A percentile compares a stretch with the other conserved stretches of the same genome.
Conservation (phyloP, 2,329 filamentous ascomycete genomes). For the Fusarium sororula region DNA sequence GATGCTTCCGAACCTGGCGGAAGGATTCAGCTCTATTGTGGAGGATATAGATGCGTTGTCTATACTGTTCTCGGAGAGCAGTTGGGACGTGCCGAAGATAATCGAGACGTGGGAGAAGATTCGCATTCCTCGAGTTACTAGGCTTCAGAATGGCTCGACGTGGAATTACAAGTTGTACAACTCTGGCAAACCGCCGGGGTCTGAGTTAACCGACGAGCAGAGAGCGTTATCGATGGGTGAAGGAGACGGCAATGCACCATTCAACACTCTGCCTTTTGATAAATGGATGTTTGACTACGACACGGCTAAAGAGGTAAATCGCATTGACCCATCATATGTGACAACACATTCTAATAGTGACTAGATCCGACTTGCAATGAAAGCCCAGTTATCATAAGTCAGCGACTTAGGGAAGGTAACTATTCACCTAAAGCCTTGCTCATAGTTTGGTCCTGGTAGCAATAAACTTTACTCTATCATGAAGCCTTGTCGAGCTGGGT, state of each 20-base stretch:
- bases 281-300: not conserved
- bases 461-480: not conserved
- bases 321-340: accelerated
- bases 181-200: not conserved
- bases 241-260: not conserved
- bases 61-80: not conserved
- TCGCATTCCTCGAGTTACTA: not conserved
- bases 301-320: not conserved
- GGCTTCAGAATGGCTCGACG: not conserved
- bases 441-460: accelerated
- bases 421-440: no score
- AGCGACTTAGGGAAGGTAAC: accelerated
- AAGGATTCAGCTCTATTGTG: not conserved
- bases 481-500: accelerated
- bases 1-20: not conserved
- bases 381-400: not conserved
- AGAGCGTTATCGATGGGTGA: not conserved
- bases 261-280: not conserved
- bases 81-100: accelerated
- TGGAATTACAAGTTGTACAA: not conserved
- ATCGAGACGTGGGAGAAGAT: not conserved
- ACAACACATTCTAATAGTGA: not conserved
- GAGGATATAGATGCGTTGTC: not conserved
- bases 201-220: not conserved
- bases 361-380: not conserved